Base-by-base conservation (phyloP, 176 grass and related monocot species). In the Oryza longistaminata region DNA sequence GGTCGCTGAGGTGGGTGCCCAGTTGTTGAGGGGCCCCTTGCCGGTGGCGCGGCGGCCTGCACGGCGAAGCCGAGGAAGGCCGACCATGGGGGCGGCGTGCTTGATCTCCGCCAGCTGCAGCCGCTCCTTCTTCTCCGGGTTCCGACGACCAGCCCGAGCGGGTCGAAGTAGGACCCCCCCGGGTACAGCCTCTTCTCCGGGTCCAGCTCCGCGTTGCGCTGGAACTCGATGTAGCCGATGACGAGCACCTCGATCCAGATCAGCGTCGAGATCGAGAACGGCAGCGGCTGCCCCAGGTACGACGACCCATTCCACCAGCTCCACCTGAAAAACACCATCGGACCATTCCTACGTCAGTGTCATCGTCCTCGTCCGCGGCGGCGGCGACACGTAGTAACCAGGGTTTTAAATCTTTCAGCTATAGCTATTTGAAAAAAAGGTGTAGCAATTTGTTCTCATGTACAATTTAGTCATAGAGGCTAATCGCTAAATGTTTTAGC, bases 161-260 rank as follows among this genome's bases (percentile, higher is more conserved):
- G 96, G 81, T 99, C 96, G 86, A 99, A 99, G 94, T 66, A 96
- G 19, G 82, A 84, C 1, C 96, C 96, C 2, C 96, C 96, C 0
- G 96, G 96, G 89, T 99, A 96, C 4, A 99, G 48, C 90, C 96
- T 73, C 90, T 79, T 96, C 85, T 99, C 96, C n/a, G 96, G 74
- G 90, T 99, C 96, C 0, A 99, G 88, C 93, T 99, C 96, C 2
- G 91, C 91, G 83, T 99, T 99, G 68, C 96, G 90, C 88, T 99
- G 96, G 90, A 99, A 99, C 91, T 99, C 96, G 73, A 99, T 99
- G 93, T 96, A 99, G 1, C 96, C 96, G 75, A 99, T 94, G 49
- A 99, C 60, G 68, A 99, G 73, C 80, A 99, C 96, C 93, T 99
- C 96, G 68, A 99, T 99, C 96, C 90, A 99, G 69, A 99, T 99